A percentile compares a stretch with the other conserved stretches of the same genome.
These are phyloP conservation scores for Atkinsonella hypoxylon DNA, from an alignment of 2,329 filamentous ascomycete species.

Conservation along the genomic window DNA sequence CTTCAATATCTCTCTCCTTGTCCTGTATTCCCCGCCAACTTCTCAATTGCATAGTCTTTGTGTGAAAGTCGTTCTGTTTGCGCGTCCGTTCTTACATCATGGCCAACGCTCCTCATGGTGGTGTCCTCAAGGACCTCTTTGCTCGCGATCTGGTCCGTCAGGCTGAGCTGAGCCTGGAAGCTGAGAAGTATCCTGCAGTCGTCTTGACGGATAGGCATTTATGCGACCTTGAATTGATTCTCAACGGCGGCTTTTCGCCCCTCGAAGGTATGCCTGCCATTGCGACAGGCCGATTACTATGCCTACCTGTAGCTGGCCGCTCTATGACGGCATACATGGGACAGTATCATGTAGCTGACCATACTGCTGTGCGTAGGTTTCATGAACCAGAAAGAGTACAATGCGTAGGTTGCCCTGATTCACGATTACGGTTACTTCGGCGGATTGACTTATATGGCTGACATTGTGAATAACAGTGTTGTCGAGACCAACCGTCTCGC, in stretches of 20 bases:
- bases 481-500: constrained; percentile 78
- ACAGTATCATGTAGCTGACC: not conserved
- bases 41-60: not conserved
- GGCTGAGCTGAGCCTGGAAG: constrained; percentile 67
- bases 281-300: not conserved
- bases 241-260: constrained; percentile 95
- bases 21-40: constrained; percentile 6
- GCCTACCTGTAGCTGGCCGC: not conserved
- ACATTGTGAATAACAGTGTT: constrained; percentile 44
- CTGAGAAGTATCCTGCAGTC: constrained; percentile 75
- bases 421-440: no score
- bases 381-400: constrained; percentile 95
- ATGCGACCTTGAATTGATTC: constrained; percentile 92
- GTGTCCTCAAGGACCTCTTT: constrained; percentile 94
- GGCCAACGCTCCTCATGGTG: constrained; percentile 71
- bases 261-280: constrained; percentile 63
- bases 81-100: constrained; percentile 26
- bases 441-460: not conserved
- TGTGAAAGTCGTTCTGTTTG: no score
- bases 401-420: constrained; percentile 54
- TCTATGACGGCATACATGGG: not conserved
- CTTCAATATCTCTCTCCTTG: no score
- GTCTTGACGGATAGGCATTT: constrained; percentile 86
- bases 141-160: constrained; percentile 82
- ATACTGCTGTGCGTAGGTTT: constrained; percentile 50